Evolutionary conservation across 352 stramenopile species (phyloP), one percentile per base, ranked within the genome.

Genomic region (Pythium diclinum): DNA sequence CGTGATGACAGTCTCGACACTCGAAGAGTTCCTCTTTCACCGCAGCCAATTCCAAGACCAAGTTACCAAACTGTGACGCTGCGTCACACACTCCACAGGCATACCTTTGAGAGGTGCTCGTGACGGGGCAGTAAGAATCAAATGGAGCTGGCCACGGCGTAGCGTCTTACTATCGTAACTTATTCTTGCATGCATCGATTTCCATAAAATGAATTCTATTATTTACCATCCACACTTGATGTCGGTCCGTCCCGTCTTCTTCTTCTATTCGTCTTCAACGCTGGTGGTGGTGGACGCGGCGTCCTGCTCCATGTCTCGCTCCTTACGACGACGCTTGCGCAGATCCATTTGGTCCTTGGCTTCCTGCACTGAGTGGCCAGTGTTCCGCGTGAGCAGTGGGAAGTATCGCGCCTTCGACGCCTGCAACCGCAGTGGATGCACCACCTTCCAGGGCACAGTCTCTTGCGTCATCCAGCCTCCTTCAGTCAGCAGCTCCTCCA

Each of bases 331-430:
- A 33, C 85, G 83, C 72, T 93, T 93, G 51, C 82, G 82, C 28
- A 89, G 80, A n/a, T 73, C 70, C 67, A 88, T 79, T 64, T 84
- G 86, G 25, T 76, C 67, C 71, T 93, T 90, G 48, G 85, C 81
- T 67, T 95, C 87, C 54, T 89, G 79, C 21, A 94, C 85, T 17
- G 87, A 93, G 70, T 91, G 65, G 38, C 81, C 85, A 11, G 81
- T 92, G 57, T 92, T 79, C 9, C 87, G 83, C 21, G 75, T 77
- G 8, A 84, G 70, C 19, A 96, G 69, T 52, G 85, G 87, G 40
- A 88, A 71, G 30, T 82, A 76, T 36, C 85, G 81, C 36, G 76
- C 70, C 34, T 80, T 83, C 56, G 78, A 87, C 17, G 81, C 69
- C 23, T 85, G 74, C 10, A 76, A 71, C 7, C 86, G 80, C 51